Evolutionary conservation across 129 eudicot genomes (phyloP).

Genomic region (Logfia minima): DNA sequence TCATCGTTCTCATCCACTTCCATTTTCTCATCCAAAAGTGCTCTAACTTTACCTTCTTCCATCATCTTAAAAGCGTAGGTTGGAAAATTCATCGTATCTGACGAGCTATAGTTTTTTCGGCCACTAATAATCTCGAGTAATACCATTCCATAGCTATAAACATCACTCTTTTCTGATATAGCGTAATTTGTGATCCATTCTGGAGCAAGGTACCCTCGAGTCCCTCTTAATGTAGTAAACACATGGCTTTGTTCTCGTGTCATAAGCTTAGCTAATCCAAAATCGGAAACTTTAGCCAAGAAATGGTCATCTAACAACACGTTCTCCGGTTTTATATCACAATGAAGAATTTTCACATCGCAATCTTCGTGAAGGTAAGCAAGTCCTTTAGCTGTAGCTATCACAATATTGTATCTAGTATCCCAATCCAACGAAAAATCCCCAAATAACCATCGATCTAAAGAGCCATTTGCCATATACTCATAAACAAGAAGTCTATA

Average conservation of each 20-base stretch:
- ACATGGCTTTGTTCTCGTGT: slow-evolving; percentile 87
- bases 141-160: slow-evolving; percentile 88
- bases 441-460: slow-evolving; percentile 79
- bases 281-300: slow-evolving; percentile 80
- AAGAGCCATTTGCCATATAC: slow-evolving; percentile 66
- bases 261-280: slow-evolving; percentile 92
- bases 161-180: slow-evolving; percentile 89
- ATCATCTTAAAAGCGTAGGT: slow-evolving; percentile 68
- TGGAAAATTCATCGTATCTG: slow-evolving; percentile 63
- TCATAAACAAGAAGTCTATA: slow-evolving; percentile 49
- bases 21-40: slow-evolving; percentile 51
- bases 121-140: slow-evolving; percentile 83
- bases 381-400: slow-evolving; percentile 81
- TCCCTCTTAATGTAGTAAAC: slow-evolving; percentile 73
- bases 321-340: slow-evolving; percentile 86
- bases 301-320: slow-evolving; percentile 77
- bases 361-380: slow-evolving; percentile 95
- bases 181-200: slow-evolving; percentile 93
- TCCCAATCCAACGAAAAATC: slow-evolving; percentile 67
- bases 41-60: slow-evolving; percentile 65
- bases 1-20: slow-evolving; percentile 51
- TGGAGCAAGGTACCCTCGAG: slow-evolving; percentile 87
- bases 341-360: slow-evolving; percentile 76
- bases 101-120: slow-evolving; percentile 62
- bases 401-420: slow-evolving; percentile 61